Conservation (phyloP, 352 stramenopile species). For the Globisporangium cederbergense region DNA sequence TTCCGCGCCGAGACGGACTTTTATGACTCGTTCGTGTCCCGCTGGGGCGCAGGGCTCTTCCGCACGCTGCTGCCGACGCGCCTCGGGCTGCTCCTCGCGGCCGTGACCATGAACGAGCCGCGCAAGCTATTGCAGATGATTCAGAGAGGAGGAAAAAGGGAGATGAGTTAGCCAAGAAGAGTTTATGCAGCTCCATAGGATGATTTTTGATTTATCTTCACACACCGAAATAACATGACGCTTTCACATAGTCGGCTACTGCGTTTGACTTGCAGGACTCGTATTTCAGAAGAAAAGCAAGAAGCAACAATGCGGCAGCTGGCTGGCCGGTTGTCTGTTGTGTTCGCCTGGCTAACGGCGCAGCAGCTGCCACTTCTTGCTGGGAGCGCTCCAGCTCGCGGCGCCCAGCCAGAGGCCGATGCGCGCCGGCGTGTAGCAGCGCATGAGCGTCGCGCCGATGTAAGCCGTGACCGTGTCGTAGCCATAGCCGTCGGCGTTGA, state of each 20-base stretch:
- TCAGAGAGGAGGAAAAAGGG: neutral
- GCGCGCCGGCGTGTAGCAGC: conserved; percentile 6
- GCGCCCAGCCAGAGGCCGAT: conserved; percentile 6
- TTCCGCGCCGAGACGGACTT: conserved; percentile 40
- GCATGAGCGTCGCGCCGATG: conserved; percentile 4
- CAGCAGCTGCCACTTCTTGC: conserved; percentile 1
- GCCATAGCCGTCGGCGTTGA: conserved; percentile 22
- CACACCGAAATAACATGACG: neutral
- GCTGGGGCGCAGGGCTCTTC: conserved; percentile 29
- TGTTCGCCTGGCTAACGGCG: neutral
- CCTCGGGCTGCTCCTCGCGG: conserved; percentile 33
- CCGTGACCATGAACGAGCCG: conserved; percentile 29
- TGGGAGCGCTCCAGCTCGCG: neutral
- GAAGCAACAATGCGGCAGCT: too few relatives aligned
- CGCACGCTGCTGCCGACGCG: conserved; percentile 34
- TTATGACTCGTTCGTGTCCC: conserved; percentile 54
- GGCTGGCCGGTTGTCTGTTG: neutral
- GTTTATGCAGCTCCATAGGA: neutral
- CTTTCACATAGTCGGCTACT: too few relatives aligned
- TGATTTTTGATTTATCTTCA: neutral
- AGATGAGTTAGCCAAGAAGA: neutral
- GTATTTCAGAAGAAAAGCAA: too few relatives aligned
- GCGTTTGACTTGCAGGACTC: too few relatives aligned
- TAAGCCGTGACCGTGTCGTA: conserved; percentile 44
- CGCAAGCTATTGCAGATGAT: conserved; percentile 11